A percentile compares a stretch with the other conserved stretches of the same genome.
Conservation (phyloP, 257 asterid species). For the Solanum virginianum region DNA sequence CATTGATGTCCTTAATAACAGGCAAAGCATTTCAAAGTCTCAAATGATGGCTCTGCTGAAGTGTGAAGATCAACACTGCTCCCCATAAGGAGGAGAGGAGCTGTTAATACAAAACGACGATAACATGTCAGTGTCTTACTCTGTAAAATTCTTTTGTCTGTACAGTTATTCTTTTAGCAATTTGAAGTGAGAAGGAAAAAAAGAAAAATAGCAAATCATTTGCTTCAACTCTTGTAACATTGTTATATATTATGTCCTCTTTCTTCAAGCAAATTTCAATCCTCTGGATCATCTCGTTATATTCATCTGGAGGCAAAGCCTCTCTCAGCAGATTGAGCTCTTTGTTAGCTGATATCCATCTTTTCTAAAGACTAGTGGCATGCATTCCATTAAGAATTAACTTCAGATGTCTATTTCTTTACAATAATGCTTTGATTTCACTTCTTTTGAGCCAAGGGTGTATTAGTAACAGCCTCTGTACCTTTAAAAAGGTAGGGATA, state of each 20-base stretch:
- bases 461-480: background rate
- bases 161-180: background rate
- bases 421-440: background rate
- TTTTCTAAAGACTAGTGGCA: background rate
- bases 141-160: constrained; percentile 4
- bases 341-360: background rate
- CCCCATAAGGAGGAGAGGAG: constrained; percentile 13
- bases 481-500: background rate
- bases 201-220: background rate
- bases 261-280: background rate
- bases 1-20: constrained; percentile 47
- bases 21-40: constrained; percentile 56
- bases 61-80: constrained; percentile 28
- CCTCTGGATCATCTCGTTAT: background rate
- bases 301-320: background rate
- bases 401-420: background rate
- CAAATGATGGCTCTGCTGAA: constrained; percentile 49
- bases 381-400: background rate
- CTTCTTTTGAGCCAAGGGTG: background rate
- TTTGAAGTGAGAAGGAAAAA: background rate
- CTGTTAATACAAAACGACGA: constrained; percentile 2
- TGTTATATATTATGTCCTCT: background rate
- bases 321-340: background rate
- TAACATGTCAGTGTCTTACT: background rate
- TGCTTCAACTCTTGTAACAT: background rate